Conservation (phyloP, 2,329 filamentous ascomycete genomes). For the Kalmusia sp. region DNA sequence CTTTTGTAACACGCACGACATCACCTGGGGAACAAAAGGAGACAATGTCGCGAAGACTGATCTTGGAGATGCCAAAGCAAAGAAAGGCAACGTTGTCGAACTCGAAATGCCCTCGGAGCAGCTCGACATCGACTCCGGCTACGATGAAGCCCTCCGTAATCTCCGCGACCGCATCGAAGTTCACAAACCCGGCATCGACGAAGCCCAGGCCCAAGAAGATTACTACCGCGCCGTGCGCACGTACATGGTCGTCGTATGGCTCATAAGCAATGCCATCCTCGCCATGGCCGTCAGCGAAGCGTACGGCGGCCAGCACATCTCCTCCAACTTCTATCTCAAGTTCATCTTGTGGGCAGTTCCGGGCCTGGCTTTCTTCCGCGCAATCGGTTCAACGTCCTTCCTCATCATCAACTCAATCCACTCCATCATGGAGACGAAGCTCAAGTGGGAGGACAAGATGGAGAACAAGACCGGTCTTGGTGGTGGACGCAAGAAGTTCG, state of each 20-base stretch:
- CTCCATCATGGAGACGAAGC: slow-evolving; percentile 83
- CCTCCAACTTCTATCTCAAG: slow-evolving; percentile 86
- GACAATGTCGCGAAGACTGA: slow-evolving; percentile 96
- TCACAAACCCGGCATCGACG: slow-evolving; percentile 64
- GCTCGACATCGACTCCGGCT: slow-evolving; percentile 96
- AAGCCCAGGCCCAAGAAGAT: slow-evolving; percentile 91
- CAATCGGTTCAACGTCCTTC: slow-evolving; percentile 81
- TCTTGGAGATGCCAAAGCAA: slow-evolving; percentile 83
- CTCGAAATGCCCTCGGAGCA: slow-evolving; percentile 98
- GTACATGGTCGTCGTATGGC: slow-evolving; percentile 97
- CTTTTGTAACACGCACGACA: slow-evolving; percentile 99
- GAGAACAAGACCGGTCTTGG: slow-evolving; percentile 39
- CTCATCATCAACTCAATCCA: slow-evolving; percentile 84
- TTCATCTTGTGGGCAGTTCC: slow-evolving; percentile 96
- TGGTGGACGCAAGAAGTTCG: slow-evolving; percentile 35
- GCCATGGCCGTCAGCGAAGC: slow-evolving; percentile 92
- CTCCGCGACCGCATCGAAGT: slow-evolving; percentile 93
- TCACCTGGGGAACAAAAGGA: slow-evolving; percentile 98
- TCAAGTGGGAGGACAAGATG: slow-evolving; percentile 61
- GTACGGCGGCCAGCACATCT: slow-evolving; percentile 75
- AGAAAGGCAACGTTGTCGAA: slow-evolving; percentile 78
- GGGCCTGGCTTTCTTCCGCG: slow-evolving; percentile 83
- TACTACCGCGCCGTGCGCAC: slow-evolving; percentile 98
- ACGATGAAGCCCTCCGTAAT: slow-evolving; percentile 96
- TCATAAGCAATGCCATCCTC: slow-evolving; percentile 88